Conservation (phyloP, 441 rosid genomes). For the Dalechampia spathulata region DNA sequence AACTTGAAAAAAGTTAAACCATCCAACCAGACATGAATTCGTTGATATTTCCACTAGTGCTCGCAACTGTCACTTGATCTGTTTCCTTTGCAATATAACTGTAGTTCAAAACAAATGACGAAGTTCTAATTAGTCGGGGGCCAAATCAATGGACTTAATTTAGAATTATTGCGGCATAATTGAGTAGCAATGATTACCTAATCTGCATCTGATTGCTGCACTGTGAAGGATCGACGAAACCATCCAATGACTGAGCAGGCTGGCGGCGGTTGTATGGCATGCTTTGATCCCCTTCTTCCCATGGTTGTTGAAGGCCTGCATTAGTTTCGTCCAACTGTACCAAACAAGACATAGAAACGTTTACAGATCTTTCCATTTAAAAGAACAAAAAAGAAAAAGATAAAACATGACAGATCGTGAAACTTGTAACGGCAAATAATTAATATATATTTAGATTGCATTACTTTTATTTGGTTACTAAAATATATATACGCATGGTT, state of each 20-base stretch:
- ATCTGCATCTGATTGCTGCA: constrained; percentile 29
- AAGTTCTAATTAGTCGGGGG: too few species aligned
- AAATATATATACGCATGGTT: too few species aligned
- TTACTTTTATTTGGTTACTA: too few species aligned
- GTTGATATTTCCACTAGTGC: constrained; percentile 17
- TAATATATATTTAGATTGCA: too few species aligned
- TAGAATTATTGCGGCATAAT: too few species aligned
- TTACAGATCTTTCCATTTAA: neutral
- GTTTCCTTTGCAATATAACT: constrained; percentile 29
- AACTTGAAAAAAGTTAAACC: constrained; percentile 33
- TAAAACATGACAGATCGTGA: too few species aligned
- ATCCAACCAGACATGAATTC: constrained; percentile 53
- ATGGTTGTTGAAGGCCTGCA: constrained; percentile 22
- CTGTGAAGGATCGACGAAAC: constrained; percentile 33
- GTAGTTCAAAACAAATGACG: constrained; percentile 11
- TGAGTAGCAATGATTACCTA: constrained; percentile 26
- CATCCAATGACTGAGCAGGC: constrained; percentile 30
- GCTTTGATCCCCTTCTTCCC: constrained; percentile 32
- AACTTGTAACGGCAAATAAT: too few species aligned
- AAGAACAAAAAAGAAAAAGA: neutral
- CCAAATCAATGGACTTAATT: too few species aligned
- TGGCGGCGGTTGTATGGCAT: constrained; percentile 21
- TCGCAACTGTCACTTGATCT: constrained; percentile 20
- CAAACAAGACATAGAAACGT: neutral
- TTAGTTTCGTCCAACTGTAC: constrained; percentile 42